Evolutionary conservation across 805 yeast species (phyloP).

Genomic region (Candida railenensis): DNA sequence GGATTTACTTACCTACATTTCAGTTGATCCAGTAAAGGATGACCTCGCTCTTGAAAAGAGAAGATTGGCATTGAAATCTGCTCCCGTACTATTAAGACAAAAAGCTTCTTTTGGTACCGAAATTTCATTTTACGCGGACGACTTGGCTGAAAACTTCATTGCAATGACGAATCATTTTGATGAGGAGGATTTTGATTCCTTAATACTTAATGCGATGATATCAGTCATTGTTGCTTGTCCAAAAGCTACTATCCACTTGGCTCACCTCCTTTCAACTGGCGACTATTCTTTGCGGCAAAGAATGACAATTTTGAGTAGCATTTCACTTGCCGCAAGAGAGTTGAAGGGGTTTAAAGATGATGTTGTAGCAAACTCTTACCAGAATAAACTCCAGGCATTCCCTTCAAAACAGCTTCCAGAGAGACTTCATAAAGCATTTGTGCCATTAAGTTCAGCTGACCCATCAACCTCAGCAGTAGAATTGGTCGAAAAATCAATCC

Average conservation of each 20-base stretch:
- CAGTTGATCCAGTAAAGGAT: slow-evolving; percentile 41
- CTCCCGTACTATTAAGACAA: slow-evolving; percentile 61
- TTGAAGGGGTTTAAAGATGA: slow-evolving; percentile 61
- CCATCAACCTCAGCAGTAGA: background rate
- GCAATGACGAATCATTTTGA: slow-evolving; percentile 58
- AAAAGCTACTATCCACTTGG: slow-evolving; percentile 42
- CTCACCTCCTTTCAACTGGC: slow-evolving; percentile 55
- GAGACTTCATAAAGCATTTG: slow-evolving; percentile 33
- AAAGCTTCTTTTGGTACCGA: slow-evolving; percentile 63
- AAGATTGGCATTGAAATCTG: slow-evolving; percentile 47
- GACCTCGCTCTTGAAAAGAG: slow-evolving; percentile 49
- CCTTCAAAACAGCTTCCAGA: slow-evolving; percentile 47
- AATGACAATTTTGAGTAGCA: slow-evolving; percentile 61
- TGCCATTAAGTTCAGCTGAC: background rate
- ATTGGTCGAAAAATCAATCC: slow-evolving; percentile 19
- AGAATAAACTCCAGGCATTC: slow-evolving; percentile 19
- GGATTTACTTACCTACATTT: slow-evolving; percentile 62
- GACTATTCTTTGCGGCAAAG: slow-evolving; percentile 84
- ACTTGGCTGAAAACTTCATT: slow-evolving; percentile 49
- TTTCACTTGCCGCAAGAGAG: slow-evolving; percentile 73
- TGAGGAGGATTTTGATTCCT: slow-evolving; percentile 58
- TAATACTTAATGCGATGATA: slow-evolving; percentile 61
- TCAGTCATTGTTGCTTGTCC: slow-evolving; percentile 58
- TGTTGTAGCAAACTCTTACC: slow-evolving; percentile 34
- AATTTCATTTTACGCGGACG: slow-evolving; percentile 55